Conservation (phyloP, 1,284 basidiomycete species). For the Sporisorium iseilematis-ciliati region DNA sequence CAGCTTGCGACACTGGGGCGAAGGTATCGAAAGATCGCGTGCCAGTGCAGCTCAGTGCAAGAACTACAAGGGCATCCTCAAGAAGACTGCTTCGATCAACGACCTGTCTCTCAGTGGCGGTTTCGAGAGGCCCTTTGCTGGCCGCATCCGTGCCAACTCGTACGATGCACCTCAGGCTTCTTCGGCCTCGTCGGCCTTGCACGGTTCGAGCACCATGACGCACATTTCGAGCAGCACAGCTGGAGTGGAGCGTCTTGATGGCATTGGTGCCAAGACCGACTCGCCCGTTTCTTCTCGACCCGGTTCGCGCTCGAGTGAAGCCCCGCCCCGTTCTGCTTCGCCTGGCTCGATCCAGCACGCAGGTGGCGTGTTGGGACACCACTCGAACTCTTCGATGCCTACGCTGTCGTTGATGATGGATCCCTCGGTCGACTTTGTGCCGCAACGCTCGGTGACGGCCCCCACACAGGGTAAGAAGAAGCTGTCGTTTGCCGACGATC, state of each 20-base stretch:
- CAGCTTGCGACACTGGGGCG: constrained; percentile 71
- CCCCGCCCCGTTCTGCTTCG: constrained; percentile 38
- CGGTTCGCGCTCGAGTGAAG: constrained; percentile 37
- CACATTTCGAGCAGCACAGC: constrained; percentile 59
- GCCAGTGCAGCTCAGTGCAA: constrained; percentile 76
- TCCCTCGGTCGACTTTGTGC: constrained; percentile 70
- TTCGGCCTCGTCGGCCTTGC: constrained; percentile 19
- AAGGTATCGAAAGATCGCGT: constrained; percentile 77
- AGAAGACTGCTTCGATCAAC: constrained; percentile 71
- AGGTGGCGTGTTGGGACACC: constrained; percentile 58
- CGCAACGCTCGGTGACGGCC: constrained; percentile 64
- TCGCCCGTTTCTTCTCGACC: constrained; percentile 50
- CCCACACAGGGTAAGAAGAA: constrained; percentile 76
- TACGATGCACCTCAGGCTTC: constrained; percentile 68
- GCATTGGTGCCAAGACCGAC: constrained; percentile 51
- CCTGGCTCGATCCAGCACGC: constrained; percentile 41
- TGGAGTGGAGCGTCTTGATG: constrained; percentile 61
- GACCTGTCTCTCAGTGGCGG: constrained; percentile 42
- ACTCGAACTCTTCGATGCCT: constrained; percentile 76
- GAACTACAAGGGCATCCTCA: constrained; percentile 88
- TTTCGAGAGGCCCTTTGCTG: constrained; percentile 60
- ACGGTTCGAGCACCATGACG: constrained; percentile 54
- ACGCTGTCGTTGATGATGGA: constrained; percentile 82
- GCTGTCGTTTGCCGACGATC: constrained; percentile 87
- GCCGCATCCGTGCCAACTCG: constrained; percentile 69